These are phyloP conservation scores for Aspergillus mulundensis DNA, from an alignment of 495 filamentous ascomycete species.

Conservation along the genomic window DNA sequence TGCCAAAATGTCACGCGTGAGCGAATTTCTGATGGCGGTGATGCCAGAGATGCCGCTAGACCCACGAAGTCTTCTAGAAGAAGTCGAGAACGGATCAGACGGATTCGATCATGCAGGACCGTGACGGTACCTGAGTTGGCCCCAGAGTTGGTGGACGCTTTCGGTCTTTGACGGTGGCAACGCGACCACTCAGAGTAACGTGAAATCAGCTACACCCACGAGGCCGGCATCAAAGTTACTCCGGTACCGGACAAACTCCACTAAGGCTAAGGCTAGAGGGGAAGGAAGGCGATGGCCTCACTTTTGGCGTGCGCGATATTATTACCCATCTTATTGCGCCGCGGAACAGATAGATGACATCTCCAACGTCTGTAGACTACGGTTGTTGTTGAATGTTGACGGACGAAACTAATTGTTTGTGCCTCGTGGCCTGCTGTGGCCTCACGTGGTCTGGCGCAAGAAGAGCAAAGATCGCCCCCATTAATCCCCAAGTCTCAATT, in stretches of 20 bases:
- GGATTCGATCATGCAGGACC: conserved; percentile 14
- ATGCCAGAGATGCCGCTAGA: conserved; percentile 15
- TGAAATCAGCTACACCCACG: neutral
- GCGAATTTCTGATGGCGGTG: neutral
- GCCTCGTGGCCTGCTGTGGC: conserved; percentile 2
- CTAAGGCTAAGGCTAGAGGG: conserved; percentile 1
- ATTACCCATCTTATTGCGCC: conserved; percentile 2
- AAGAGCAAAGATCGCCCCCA: conserved; percentile 2
- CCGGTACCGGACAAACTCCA: conserved; percentile 1
- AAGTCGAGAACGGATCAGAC: conserved; percentile 26
- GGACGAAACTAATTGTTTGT: neutral
- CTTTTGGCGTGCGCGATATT: conserved; percentile 12
- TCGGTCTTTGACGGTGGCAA: neutral
- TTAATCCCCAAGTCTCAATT: conserved; percentile 3
- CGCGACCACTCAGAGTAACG: neutral
- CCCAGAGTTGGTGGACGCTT: conserved; percentile 1
- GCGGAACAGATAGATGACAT: neutral
- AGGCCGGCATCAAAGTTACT: conserved; percentile 9
- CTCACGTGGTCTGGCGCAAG: conserved; percentile 8
- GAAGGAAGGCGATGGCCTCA: conserved; percentile 8
- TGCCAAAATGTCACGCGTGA: neutral
- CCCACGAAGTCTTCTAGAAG: conserved; percentile 30
- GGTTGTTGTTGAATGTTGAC: neutral
- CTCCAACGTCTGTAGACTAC: too few species aligned
- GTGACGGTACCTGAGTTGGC: conserved; percentile 13